Evolutionary conservation across 148 eudicot genomes (phyloP).

Genomic region (Fagopyrum homotropicum): DNA sequence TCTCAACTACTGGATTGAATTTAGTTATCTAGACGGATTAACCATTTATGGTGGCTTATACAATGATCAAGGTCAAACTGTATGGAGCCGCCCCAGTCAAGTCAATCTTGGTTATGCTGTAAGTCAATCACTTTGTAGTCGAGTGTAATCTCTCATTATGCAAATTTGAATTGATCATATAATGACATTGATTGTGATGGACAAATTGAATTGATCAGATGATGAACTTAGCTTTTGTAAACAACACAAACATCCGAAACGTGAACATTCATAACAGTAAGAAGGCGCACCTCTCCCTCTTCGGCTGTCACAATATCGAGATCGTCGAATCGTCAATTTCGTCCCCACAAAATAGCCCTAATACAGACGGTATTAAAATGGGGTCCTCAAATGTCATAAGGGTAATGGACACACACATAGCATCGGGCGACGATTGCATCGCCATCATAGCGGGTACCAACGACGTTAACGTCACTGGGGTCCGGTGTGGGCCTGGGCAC

Average conservation of each 20-base stretch:
- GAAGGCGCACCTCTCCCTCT: slow-evolving; percentile 47
- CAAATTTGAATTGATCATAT: too few species aligned
- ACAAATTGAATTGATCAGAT: slow-evolving; percentile 26
- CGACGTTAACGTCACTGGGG: slow-evolving; percentile 12
- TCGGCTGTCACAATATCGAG: slow-evolving; percentile 31
- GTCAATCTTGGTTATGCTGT: slow-evolving; percentile 28
- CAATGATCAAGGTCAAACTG: slow-evolving; percentile 39
- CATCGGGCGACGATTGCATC: slow-evolving; percentile 33
- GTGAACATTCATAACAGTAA: slow-evolving; percentile 46
- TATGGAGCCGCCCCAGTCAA: slow-evolving; percentile 23
- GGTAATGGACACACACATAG: slow-evolving; percentile 13
- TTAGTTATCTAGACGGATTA: slow-evolving; percentile 27
- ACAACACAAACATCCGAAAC: slow-evolving; percentile 30
- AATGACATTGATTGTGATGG: neutral
- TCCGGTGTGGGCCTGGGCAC: slow-evolving; percentile 33
- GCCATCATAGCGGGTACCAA: slow-evolving; percentile 20
- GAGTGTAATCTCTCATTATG: too few species aligned
- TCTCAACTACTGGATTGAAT: slow-evolving; percentile 33
- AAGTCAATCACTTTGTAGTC: slow-evolving; percentile 13
- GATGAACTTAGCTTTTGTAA: slow-evolving; percentile 42
- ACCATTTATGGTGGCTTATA: slow-evolving; percentile 40
- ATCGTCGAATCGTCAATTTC: slow-evolving; percentile 20
- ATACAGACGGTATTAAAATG: slow-evolving; percentile 36
- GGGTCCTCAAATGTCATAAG: slow-evolving; percentile 4
- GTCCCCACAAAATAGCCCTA: slow-evolving; percentile 27